Base-by-base conservation (phyloP, 768 basidiomycete genomes). In the Baorangia bicolor region DNA sequence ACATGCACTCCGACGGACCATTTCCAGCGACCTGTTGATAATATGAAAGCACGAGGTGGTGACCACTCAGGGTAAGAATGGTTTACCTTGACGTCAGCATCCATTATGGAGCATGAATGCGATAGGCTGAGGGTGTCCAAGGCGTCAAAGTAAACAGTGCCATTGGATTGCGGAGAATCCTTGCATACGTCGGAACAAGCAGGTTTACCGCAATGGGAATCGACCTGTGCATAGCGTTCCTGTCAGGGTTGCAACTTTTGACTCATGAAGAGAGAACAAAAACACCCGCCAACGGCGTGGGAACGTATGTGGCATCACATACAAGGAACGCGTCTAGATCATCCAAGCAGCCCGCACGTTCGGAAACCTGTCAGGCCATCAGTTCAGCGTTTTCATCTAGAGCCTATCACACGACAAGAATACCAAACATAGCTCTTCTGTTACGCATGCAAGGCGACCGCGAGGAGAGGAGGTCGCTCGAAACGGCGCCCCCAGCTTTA, bases 141-240 rank as follows among this genome's bases (percentile, higher is more conserved):
- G 20, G 64, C 60, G 25, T 64, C 60, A 52, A 65, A 69, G 51
- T 69, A 67, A n/a, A 69, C 31, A 0, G 67, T 69, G 27, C 39
- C 49, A 14, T 53, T 46, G 1, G 69, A 66, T 20, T 16, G 23
- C 4, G 57, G 46, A 23, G 51, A 58, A 42, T 49, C 54, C 2
- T 40, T 31, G 18, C 18, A 16, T 3, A 51, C 34, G 23, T 55
- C 51, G 39, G 21, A 57, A 53, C 53, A 55, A 50, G 11, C 7
- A 21, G 27, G 34, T 28, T 27, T 48, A 27, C 28, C 11, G 14
- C 41, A 28, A 40, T 34, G 44, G 40, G 49, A 41, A 38, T 54
- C 50, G 42, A 41, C 52, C 56, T 57, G 60, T 40, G 51, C 27
- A 39, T 2, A 5, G 55, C n/a, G 30, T 56, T 51, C 27, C 27